Percentiles rank a stretch among this genome's conserved stretches.
Evolutionary conservation across 495 filamentous ascomycete genomes (phyloP).

Genomic region (Podospora didyma): DNA sequence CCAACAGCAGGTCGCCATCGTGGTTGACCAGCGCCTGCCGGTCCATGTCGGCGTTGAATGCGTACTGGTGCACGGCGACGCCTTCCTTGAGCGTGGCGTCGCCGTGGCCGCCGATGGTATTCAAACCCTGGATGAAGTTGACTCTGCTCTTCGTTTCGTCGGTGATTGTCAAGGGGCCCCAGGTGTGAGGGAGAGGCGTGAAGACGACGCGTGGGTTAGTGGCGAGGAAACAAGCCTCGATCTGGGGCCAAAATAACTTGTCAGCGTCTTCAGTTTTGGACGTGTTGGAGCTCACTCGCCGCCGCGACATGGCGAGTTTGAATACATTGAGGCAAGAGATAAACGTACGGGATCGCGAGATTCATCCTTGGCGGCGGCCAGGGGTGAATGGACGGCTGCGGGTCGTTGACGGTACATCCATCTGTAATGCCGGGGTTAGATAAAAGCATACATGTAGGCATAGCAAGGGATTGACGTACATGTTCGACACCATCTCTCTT

Average conservation of each 20-base stretch:
- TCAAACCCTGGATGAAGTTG: conserved; percentile 64
- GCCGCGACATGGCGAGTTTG: no score
- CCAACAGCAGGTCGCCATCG: conserved; percentile 68
- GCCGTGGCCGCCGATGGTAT: conserved; percentile 64
- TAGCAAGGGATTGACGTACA: conserved; percentile 13
- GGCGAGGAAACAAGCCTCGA: conserved; percentile 38
- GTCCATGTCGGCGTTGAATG: conserved; percentile 62
- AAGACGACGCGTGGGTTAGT: conserved; percentile 48
- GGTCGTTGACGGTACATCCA: conserved; percentile 76
- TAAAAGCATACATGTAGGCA: background rate
- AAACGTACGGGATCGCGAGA: conserved; percentile 4
- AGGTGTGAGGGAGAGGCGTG: conserved; percentile 67
- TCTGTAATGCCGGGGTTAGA: conserved; percentile 34
- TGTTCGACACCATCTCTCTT: conserved; percentile 51
- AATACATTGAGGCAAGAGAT: no score
- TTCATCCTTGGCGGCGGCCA: conserved; percentile 1
- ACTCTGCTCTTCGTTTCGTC: conserved; percentile 34
- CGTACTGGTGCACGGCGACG: conserved; percentile 64
- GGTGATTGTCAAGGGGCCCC: conserved; percentile 63
- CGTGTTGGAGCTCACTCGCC: no score
- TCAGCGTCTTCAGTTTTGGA: no score
- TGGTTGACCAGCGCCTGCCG: conserved; percentile 65
- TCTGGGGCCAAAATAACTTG: conserved; percentile 6
- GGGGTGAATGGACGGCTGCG: conserved; percentile 55
- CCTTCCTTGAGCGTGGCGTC: conserved; percentile 65